Conservation (phyloP, 2,329 filamentous ascomycete species). For the Pseudogymnoascus sp. region DNA sequence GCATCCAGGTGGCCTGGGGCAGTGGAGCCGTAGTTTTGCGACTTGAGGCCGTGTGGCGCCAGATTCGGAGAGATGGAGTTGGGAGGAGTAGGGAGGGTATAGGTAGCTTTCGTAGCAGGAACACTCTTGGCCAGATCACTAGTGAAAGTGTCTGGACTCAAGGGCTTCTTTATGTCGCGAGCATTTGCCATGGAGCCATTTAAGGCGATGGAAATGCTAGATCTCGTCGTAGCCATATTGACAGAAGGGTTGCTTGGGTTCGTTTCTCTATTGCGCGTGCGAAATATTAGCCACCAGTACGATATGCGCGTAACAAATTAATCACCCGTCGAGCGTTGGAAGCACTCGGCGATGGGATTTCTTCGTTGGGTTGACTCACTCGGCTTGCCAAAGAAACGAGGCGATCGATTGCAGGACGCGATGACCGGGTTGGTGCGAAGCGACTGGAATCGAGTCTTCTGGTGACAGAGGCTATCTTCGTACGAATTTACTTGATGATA, state of each 20-base stretch:
- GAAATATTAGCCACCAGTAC: conserved; percentile 10
- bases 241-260: conserved; percentile 17
- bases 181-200: conserved; percentile 15
- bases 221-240: conserved; percentile 57
- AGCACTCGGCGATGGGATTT: background rate
- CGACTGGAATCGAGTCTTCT: conserved; percentile 32
- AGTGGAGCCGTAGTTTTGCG: conserved; percentile 34
- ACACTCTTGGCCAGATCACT: conserved; percentile 61
- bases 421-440: conserved; percentile 54
- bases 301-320: background rate
- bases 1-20: conserved; percentile 39
- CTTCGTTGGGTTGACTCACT: conserved; percentile 4
- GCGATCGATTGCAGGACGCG: conserved; percentile 40
- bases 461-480: background rate
- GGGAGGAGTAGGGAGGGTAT: conserved; percentile 77
- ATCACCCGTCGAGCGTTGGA: background rate
- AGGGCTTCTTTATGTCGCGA: conserved; percentile 57
- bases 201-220: conserved; percentile 27
- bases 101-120: conserved; percentile 45
- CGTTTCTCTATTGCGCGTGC: conserved; percentile 29
- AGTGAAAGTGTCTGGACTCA: conserved; percentile 62
- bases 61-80: conserved; percentile 90
- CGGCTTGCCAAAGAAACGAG: conserved; percentile 9
- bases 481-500: background rate
- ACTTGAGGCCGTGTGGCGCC: conserved; percentile 70